Evolutionary conservation across 768 basidiomycete genomes (phyloP), one percentile per base, ranked within the genome.

Genomic region (Hericium rajendrae): DNA sequence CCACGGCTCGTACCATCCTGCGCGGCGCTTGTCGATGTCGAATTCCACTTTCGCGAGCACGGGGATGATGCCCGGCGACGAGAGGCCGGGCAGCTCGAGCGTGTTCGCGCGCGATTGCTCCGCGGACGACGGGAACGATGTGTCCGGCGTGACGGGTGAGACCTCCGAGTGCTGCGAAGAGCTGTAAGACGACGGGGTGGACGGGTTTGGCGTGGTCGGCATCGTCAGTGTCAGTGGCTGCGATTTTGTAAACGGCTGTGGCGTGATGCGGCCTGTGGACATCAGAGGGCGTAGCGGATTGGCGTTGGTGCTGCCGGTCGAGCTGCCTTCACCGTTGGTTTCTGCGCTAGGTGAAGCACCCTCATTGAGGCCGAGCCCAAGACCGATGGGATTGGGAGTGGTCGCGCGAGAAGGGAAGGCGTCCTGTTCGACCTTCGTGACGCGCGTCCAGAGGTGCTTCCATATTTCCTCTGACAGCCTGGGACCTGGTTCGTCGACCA

Each of bases 1-100:
- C 90, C 91, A 95, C 8, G 84, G 83, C n/a, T 85, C 85, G 61
- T 85, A 94, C 94, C 94, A 97, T 3, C 73, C 73, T 2, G 92
- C 94, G 61, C 78, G 85, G 54, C 80, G 74, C 40, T 76, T 76
- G 70, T 97, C 94, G 63, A 98, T 86, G 68, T 97, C 92, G 64
- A 98, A 97, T 69, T 97, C 94, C 12, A 98, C 83, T 70, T 94
- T 94, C 51, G 93, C 94, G 28, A 98, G 78, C 56, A 97, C 85
- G 4, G 88, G 89, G 54, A 91, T 83, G 22, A 90, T 71, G 24
- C 85, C 80, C 50, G 80, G 69, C 6, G 84, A 82, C 56, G 70
- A 68, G 41, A 89, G 75, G 6, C 87, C 88, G 4, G 87, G 84
- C 10, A 90, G 76, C 54, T 84, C 77, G 57, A 88, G 72, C 22